A percentile compares a stretch with the other conserved stretches of the same genome.
Evolutionary conservation across 345 rosid genomes (phyloP).

Genomic region (Populus pruinosa): DNA sequence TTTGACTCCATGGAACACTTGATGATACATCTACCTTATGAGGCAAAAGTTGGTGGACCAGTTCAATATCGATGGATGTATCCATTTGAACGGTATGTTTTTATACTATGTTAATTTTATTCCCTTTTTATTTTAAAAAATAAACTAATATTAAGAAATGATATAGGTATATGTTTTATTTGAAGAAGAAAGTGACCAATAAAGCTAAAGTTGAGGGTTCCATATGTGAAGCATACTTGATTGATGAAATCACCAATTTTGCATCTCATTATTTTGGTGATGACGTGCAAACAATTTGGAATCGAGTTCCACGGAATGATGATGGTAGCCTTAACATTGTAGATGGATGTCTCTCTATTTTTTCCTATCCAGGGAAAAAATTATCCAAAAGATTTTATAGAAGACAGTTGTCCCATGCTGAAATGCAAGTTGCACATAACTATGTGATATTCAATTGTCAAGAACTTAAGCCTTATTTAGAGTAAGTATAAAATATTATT

Average conservation of each 20-base stretch:
- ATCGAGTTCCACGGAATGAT: background rate
- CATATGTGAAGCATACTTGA: no score
- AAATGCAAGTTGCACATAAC: background rate
- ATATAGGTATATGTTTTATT: background rate
- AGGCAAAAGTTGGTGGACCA: no score
- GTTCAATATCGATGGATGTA: no score
- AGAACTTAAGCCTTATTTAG: background rate
- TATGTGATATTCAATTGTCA: background rate
- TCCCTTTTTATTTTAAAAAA: no score
- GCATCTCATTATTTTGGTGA: background rate
- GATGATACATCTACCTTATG: no score
- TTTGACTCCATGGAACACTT: no score
- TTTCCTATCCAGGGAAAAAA: background rate
- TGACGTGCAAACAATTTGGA: background rate
- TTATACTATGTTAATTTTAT: background rate
- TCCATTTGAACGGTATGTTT: no score
- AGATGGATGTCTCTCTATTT: background rate
- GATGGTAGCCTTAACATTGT: background rate
- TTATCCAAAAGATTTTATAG: background rate
- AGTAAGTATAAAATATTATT: background rate
- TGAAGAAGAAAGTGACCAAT: no score
- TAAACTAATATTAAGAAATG: background rate
- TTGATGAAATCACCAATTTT: no score
- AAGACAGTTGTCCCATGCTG: background rate
- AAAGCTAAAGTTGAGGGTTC: no score